phyloP scores from a whole-genome alignment of 306 rosid species.

The Citrullus mucosospermus region DNA sequence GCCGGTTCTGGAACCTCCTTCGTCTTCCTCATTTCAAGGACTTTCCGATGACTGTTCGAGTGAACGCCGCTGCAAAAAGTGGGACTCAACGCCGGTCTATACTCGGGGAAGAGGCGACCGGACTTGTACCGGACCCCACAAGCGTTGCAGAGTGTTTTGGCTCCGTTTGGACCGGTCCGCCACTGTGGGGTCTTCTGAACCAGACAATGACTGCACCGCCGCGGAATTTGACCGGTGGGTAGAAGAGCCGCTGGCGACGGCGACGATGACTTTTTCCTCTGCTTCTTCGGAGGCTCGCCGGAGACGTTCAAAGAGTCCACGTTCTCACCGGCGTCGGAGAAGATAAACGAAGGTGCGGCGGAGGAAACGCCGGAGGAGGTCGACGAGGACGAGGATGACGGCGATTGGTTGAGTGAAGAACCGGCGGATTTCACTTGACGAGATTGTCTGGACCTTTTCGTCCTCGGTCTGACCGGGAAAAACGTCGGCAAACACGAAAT shows the following conservation, averaged over 20 bases:
- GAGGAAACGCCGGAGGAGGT: slow-evolving; percentile 28
- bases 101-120: slow-evolving; percentile 84
- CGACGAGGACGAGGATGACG: slow-evolving; percentile 32
- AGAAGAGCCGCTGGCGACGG: background rate
- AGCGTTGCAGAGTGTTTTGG: slow-evolving; percentile 87
- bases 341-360: slow-evolving; percentile 15
- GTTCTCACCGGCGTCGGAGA: slow-evolving; percentile 13
- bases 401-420: slow-evolving; percentile 19
- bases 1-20: slow-evolving; percentile 36
- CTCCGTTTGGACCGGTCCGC: slow-evolving; percentile 84
- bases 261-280: slow-evolving; percentile 30
- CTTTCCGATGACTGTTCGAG: slow-evolving; percentile 86
- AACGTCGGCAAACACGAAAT: slow-evolving; percentile 22
- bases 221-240: slow-evolving; percentile 25
- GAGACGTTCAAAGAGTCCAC: background rate
- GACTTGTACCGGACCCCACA: slow-evolving; percentile 92
- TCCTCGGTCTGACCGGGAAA: slow-evolving; percentile 48
- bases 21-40: slow-evolving; percentile 69
- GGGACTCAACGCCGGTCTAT: slow-evolving; percentile 95
- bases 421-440: slow-evolving; percentile 15
- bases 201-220: slow-evolving; percentile 82
- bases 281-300: slow-evolving; percentile 41
- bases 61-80: slow-evolving; percentile 55
- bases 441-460: slow-evolving; percentile 20
- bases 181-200: slow-evolving; percentile 95